These are phyloP conservation scores for Balakata baccata DNA, from an alignment of 345 rosid genomes.

Conservation along the genomic window DNA sequence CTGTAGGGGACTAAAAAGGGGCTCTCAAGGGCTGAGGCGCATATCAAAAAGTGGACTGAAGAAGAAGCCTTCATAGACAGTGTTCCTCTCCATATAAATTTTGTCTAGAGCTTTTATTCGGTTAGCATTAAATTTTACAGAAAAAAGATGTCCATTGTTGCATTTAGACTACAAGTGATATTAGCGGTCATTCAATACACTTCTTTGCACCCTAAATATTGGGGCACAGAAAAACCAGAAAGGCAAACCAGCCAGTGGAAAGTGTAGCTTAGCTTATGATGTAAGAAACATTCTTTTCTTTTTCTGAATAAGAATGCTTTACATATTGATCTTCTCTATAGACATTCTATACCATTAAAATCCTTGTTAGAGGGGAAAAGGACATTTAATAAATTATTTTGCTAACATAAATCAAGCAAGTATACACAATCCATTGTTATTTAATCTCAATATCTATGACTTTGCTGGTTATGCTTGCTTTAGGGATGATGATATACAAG, in stretches of 20 bases:
- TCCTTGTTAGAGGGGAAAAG: no score
- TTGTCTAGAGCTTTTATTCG: neutral
- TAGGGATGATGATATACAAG: constrained; percentile 25
- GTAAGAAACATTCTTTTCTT: neutral
- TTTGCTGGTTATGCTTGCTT: constrained; percentile 15
- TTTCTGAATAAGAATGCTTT: neutral
- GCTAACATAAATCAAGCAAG: neutral
- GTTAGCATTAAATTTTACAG: neutral
- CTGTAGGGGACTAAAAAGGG: constrained; percentile 26
- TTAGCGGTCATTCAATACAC: neutral
- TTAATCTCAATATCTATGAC: constrained; percentile 20
- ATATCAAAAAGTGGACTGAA: constrained; percentile 20
- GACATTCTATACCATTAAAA: neutral
- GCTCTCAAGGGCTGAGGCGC: constrained; percentile 27
- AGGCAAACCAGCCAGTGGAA: neutral
- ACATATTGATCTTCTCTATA: neutral
- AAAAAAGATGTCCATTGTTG: neutral
- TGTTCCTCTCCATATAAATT: neutral
- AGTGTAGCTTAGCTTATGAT: neutral
- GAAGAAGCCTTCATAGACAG: constrained; percentile 18
- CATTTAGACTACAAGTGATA: neutral
- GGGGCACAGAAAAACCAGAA: neutral
- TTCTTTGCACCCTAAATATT: neutral
- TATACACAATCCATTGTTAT: neutral
- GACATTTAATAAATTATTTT: neutral